phyloP scores from a whole-genome alignment of 441 rosid genomes.

The Geranium incanum region DNA sequence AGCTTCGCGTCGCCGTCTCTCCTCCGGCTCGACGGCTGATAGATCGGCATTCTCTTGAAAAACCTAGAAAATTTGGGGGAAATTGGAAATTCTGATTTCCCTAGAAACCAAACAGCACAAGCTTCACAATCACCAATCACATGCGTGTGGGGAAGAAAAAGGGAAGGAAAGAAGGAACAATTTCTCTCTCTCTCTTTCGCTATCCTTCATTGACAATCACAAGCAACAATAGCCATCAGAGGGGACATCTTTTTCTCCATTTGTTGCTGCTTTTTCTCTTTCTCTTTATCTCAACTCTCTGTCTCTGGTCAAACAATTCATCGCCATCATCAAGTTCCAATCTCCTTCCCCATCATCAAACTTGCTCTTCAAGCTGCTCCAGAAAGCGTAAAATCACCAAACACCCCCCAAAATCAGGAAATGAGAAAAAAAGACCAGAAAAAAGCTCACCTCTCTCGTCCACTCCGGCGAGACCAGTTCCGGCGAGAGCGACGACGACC shows the following conservation, averaged over 20 bases:
- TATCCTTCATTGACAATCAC: constrained; percentile 28
- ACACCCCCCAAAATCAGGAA: no score
- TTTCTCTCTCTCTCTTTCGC: constrained; percentile 23
- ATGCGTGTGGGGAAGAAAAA: no score
- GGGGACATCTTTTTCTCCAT: constrained; percentile 41
- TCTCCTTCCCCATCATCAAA: constrained; percentile 26
- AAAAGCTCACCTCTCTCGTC: no score
- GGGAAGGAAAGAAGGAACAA: no score
- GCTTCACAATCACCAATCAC: not conserved
- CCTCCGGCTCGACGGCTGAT: constrained; percentile 38
- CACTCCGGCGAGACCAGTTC: no score
- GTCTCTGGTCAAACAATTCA: constrained; percentile 59
- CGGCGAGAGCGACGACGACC: no score
- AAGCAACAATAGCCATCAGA: constrained; percentile 26
- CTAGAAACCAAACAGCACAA: constrained; percentile 5
- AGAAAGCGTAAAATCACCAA: constrained; percentile 16
- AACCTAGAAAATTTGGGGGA: not conserved
- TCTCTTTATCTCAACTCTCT: constrained; percentile 29
- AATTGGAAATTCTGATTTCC: not conserved
- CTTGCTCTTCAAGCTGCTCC: constrained; percentile 35
- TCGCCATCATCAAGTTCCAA: constrained; percentile 19
- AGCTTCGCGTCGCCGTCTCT: constrained; percentile 22
- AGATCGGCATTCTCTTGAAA: constrained; percentile 40
- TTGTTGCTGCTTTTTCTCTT: constrained; percentile 23
- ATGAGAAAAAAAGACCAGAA: no score